A percentile compares a stretch with the other conserved stretches of the same genome.
phyloP scores from a whole-genome alignment of 2,329 filamentous ascomycete species.

The Malbranchea zuffiana region DNA sequence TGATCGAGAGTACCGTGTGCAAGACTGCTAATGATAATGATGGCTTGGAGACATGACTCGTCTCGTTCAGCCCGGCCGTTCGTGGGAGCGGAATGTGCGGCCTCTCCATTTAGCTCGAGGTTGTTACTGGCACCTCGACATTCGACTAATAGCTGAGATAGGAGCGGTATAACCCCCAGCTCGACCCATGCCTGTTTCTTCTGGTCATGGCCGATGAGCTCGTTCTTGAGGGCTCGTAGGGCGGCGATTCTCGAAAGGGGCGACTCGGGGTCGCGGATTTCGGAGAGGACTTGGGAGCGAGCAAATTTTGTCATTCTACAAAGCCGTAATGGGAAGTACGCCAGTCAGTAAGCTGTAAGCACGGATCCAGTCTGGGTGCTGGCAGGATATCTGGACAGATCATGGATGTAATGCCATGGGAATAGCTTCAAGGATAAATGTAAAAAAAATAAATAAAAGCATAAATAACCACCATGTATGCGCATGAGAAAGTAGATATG shows the following conservation, averaged over 20 bases:
- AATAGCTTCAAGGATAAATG: no score
- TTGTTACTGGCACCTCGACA: constrained; percentile 40
- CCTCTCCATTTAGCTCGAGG: constrained; percentile 24
- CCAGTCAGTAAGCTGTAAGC: no score
- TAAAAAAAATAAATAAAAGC: no score
- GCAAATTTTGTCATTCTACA: constrained; percentile 44
- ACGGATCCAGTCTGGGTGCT: no score
- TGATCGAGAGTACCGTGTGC: constrained; percentile 53
- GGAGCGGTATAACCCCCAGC: constrained; percentile 50
- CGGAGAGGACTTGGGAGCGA: constrained; percentile 44
- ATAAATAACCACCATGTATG: no score
- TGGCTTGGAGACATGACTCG: constrained; percentile 61
- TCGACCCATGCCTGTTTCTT: constrained; percentile 71
- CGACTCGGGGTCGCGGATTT: constrained; percentile 45
- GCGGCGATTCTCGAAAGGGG: constrained; percentile 39
- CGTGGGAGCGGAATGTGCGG: constrained; percentile 39
- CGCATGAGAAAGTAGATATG: no score
- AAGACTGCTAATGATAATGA: constrained; percentile 74
- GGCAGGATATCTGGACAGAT: no score
- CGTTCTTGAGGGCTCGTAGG: constrained; percentile 71
- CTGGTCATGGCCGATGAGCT: constrained; percentile 75
- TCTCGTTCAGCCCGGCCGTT: constrained; percentile 48
- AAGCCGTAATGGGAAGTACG: no score
- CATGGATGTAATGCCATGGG: no score
- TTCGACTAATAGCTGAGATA: constrained; percentile 40